A percentile compares a stretch with the other conserved stretches of the same genome.
Evolutionary conservation across 116 monocot species (phyloP).

Genomic region (Phalaenopsis hybrid): DNA sequence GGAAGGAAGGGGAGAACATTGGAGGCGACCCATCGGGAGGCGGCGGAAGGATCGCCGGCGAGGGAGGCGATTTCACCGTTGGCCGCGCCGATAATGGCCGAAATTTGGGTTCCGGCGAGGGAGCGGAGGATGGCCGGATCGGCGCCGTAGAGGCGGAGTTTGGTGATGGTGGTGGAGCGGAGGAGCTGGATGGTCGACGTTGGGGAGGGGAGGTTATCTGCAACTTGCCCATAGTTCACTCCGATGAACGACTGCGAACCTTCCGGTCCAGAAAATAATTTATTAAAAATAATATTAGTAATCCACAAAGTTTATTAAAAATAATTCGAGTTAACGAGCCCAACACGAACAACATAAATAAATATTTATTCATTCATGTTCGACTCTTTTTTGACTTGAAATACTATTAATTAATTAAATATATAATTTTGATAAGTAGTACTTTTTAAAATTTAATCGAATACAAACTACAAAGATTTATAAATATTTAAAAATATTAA

Average conservation of each 20-base stretch:
- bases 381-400: too few relatives aligned
- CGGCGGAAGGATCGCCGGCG: constrained; percentile 30
- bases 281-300: too few relatives aligned
- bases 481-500: too few relatives aligned
- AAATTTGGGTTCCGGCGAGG: constrained; percentile 34
- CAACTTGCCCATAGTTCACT: constrained; percentile 58
- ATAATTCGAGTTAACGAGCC: too few relatives aligned
- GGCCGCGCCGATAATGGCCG: constrained; percentile 41
- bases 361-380: too few relatives aligned
- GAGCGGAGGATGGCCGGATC: constrained; percentile 39
- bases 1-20: constrained; percentile 54
- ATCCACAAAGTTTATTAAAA: too few relatives aligned
- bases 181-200: constrained; percentile 40
- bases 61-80: constrained; percentile 61
- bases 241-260: constrained; percentile 49
- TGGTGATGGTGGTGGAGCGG: constrained; percentile 44
- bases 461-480: too few relatives aligned
- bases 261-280: too few relatives aligned
- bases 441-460: too few relatives aligned
- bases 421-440: too few relatives aligned
- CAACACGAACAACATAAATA: too few relatives aligned
- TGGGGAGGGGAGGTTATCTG: constrained; percentile 60
- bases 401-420: too few relatives aligned
- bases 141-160: constrained; percentile 45
- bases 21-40: constrained; percentile 40